Evolutionary conservation across 2,329 filamentous ascomycete species (phyloP).

Genomic region (Dryadomyces quercus-mongolicae): DNA sequence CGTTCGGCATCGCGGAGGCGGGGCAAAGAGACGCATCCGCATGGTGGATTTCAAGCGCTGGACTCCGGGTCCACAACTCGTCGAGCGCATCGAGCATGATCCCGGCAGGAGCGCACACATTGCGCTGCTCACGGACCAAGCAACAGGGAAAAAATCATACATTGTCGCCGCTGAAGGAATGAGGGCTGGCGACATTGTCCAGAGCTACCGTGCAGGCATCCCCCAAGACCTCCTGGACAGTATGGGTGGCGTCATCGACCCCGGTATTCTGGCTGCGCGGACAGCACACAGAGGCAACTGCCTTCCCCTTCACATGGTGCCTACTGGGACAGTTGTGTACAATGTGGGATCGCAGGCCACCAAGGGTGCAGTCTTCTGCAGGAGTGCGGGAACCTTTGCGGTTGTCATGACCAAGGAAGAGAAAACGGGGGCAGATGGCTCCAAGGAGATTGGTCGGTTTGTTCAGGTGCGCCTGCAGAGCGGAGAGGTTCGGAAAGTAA

Average conservation of each 20-base stretch:
- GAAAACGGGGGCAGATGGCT: constrained; percentile 27
- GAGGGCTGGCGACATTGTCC: constrained; percentile 78
- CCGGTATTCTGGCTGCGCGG: constrained; percentile 88
- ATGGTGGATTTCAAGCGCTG: constrained; percentile 79
- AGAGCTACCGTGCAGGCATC: constrained; percentile 86
- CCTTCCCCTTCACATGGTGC: constrained; percentile 88
- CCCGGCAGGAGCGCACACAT: constrained; percentile 89
- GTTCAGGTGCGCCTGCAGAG: constrained; percentile 83
- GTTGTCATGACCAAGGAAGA: constrained; percentile 79
- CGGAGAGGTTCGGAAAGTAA: constrained; percentile 81
- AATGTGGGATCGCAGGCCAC: constrained; percentile 70
- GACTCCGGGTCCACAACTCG: constrained; percentile 68
- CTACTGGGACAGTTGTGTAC: constrained; percentile 84
- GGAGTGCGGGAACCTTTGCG: constrained; percentile 86
- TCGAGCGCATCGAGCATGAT: constrained; percentile 94
- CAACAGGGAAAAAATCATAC: constrained; percentile 69
- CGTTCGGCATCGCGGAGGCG: constrained; percentile 84
- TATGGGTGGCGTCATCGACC: constrained; percentile 89
- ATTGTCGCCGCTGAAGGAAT: constrained; percentile 93
- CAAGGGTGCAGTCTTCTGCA: constrained; percentile 77
- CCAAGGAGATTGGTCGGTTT: constrained; percentile 55
- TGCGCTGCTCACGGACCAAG: constrained; percentile 66
- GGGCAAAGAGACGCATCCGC: constrained; percentile 81
- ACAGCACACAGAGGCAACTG: constrained; percentile 94
- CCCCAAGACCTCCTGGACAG: constrained; percentile 74